Conservation (phyloP, 2,329 filamentous ascomycete genomes). For the Sarocladium brachiariae region DNA sequence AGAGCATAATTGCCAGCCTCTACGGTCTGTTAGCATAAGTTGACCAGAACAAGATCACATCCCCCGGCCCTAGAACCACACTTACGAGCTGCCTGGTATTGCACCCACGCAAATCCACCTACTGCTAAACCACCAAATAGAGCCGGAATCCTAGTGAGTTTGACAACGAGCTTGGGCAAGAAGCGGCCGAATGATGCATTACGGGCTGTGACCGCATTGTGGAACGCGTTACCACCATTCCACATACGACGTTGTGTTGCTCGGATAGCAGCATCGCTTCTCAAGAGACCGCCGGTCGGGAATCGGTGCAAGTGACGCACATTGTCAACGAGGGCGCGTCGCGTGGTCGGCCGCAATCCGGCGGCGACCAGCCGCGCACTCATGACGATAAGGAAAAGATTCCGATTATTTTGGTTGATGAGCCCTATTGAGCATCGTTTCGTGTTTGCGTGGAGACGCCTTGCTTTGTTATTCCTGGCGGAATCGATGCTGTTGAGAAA, state of each 20-base stretch:
- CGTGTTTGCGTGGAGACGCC: constrained; percentile 4
- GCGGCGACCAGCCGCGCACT: constrained; percentile 51
- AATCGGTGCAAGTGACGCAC: constrained; percentile 60
- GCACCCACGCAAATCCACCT: constrained; percentile 82
- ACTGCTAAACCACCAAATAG: constrained; percentile 87
- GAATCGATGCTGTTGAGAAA: background rate
- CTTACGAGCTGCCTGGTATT: constrained; percentile 89
- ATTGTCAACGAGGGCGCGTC: constrained; percentile 48
- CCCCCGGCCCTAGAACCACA: constrained; percentile 17
- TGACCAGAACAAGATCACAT: background rate
- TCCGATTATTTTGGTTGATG: background rate
- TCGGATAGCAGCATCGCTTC: constrained; percentile 56
- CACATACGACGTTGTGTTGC: constrained; percentile 59
- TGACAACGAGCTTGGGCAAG: constrained; percentile 83
- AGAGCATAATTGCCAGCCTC: constrained; percentile 42
- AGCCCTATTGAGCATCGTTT: constrained; percentile 6
- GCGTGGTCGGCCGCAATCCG: constrained; percentile 60
- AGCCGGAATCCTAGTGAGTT: constrained; percentile 80
- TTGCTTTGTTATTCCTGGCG: background rate
- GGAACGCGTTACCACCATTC: constrained; percentile 76
- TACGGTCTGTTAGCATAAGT: constrained; percentile 22
- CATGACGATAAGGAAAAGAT: constrained; percentile 19
- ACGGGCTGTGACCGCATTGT: constrained; percentile 63
- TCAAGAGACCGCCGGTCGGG: constrained; percentile 61
- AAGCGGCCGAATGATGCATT: constrained; percentile 59